phyloP scores from a whole-genome alignment of 208 protist species.

The Trichomonas tenax region DNA sequence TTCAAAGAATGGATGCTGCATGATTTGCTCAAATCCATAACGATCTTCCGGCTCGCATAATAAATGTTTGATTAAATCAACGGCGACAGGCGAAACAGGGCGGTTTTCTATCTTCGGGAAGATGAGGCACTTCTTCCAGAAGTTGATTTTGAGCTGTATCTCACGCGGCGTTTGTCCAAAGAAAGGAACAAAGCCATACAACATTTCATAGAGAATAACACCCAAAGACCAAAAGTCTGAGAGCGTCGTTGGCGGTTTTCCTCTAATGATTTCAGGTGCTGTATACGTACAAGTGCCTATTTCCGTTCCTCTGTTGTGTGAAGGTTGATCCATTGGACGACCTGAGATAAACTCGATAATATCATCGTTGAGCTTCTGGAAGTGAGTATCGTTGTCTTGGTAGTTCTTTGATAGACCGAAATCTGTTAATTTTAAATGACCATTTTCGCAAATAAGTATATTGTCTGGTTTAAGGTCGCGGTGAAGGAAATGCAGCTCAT shows the following conservation, averaged over 20 bases:
- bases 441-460: not conserved
- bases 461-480: slow-evolving; percentile 25
- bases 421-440: slow-evolving; percentile 23
- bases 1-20: not conserved
- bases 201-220: slow-evolving; percentile 55
- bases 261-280: not conserved
- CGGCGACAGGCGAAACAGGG: not conserved
- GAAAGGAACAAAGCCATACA: slow-evolving; percentile 55
- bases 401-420: slow-evolving; percentile 25
- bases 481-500: slow-evolving; percentile 41
- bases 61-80: not conserved
- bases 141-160: slow-evolving; percentile 54
- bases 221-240: slow-evolving; percentile 56
- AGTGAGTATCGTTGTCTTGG: not conserved
- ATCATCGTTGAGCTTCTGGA: not conserved
- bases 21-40: not conserved
- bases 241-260: not conserved
- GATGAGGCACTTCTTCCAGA: slow-evolving; percentile 40
- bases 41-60: not conserved
- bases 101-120: not conserved
- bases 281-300: not conserved
- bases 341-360: not conserved
- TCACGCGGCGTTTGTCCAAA: slow-evolving; percentile 40
- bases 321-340: too few relatives aligned
- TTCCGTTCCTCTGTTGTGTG: not conserved